Evolutionary conservation across 257 asterid species (phyloP).

Genomic region (Plantago major): DNA sequence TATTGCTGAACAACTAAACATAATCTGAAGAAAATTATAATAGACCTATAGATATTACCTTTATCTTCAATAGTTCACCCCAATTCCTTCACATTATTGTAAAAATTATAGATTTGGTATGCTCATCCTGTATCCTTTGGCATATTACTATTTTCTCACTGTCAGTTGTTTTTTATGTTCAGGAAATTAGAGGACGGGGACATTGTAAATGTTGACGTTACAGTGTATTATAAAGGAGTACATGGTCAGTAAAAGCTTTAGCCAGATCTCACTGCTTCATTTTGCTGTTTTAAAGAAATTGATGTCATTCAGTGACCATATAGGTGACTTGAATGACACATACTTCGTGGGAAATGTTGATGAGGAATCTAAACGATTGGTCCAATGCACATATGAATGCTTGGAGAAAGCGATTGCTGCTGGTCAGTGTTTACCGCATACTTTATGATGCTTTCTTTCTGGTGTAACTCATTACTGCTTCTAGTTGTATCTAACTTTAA

Average conservation of each 20-base stretch:
- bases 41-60: neutral
- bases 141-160: constrained; percentile 14
- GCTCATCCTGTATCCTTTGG: neutral
- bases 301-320: constrained; percentile 22
- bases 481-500: no score
- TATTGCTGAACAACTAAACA: constrained; percentile 1
- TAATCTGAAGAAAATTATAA: constrained; percentile 1
- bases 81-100: neutral
- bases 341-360: constrained; percentile 94
- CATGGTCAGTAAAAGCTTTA: constrained; percentile 51
- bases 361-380: constrained; percentile 73
- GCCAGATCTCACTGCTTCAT: neutral
- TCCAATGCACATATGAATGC: constrained; percentile 91
- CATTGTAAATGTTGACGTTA: constrained; percentile 86
- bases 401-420: constrained; percentile 88
- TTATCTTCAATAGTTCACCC: neutral
- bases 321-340: constrained; percentile 95
- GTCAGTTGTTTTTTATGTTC: constrained; percentile 21
- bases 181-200: constrained; percentile 98
- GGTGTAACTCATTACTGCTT: neutral
- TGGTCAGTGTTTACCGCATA: constrained; percentile 43
- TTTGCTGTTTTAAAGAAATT: neutral
- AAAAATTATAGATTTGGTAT: neutral
- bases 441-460: neutral
- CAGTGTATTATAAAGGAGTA: constrained; percentile 85